These are phyloP conservation scores for Pythium rhizo-oryzae DNA, from an alignment of 352 stramenopile species.

Conservation along the genomic window DNA sequence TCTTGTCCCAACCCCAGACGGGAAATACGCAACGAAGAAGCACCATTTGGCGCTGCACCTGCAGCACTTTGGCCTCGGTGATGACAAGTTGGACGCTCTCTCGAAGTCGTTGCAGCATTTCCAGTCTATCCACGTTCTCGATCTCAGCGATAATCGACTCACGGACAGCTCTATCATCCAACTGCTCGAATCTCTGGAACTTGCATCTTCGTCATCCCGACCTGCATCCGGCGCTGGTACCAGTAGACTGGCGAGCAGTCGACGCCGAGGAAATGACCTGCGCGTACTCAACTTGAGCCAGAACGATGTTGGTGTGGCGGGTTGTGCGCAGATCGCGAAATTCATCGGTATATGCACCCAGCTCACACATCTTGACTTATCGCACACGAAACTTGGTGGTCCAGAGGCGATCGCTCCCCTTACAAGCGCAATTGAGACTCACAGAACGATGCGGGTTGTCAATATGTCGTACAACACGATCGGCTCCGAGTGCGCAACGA, in stretches of 20 bases:
- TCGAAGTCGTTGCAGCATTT: constrained; percentile 60
- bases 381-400: constrained; percentile 48
- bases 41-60: constrained; percentile 55
- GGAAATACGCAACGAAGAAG: constrained; percentile 39
- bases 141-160: constrained; percentile 72
- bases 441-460: constrained; percentile 49
- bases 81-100: constrained; percentile 59
- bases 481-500: constrained; percentile 42
- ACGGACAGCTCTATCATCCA: constrained; percentile 64
- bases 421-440: constrained; percentile 53
- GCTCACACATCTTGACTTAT: constrained; percentile 64
- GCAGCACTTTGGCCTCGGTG: constrained; percentile 74
- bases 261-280: constrained; percentile 40
- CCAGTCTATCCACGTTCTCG: constrained; percentile 58
- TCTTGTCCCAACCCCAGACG: constrained; percentile 28
- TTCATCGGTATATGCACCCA: constrained; percentile 51
- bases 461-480: constrained; percentile 76
- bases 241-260: constrained; percentile 5
- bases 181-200: constrained; percentile 54
- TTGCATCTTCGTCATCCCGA: constrained; percentile 3
- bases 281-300: constrained; percentile 71
- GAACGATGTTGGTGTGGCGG: constrained; percentile 58
- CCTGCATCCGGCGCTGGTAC: constrained; percentile 6
- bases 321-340: constrained; percentile 54
- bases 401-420: constrained; percentile 49